phyloP scores from a whole-genome alignment of 805 yeast genomes.

The Maudiozyma barnettii region DNA sequence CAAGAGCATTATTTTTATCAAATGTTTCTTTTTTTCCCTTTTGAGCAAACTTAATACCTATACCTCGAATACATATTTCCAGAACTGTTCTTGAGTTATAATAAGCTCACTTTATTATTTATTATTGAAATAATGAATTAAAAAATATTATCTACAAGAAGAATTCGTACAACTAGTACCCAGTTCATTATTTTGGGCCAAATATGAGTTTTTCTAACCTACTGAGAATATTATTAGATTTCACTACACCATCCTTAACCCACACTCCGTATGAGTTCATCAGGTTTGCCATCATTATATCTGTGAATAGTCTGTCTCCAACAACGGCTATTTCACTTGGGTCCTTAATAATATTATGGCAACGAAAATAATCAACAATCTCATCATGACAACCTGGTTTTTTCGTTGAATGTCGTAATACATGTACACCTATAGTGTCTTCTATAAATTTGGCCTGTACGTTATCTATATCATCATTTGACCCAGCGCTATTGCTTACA shows the following conservation, averaged over 20 bases:
- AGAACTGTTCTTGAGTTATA: too few species aligned
- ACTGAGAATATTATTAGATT: slow-evolving; percentile 26
- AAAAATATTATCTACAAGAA: background rate
- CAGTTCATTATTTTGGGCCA: background rate
- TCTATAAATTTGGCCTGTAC: slow-evolving; percentile 57
- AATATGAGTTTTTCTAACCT: slow-evolving; percentile 11
- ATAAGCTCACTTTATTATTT: too few species aligned
- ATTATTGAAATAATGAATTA: too few species aligned
- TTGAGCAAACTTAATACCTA: background rate
- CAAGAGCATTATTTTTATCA: slow-evolving; percentile 31
- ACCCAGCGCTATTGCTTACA: slow-evolving; percentile 91
- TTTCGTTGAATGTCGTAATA: slow-evolving; percentile 61
- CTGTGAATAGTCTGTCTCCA: slow-evolving; percentile 89
- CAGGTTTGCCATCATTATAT: slow-evolving; percentile 84
- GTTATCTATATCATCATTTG: slow-evolving; percentile 56
- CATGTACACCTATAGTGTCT: slow-evolving; percentile 54
- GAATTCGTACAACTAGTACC: background rate
- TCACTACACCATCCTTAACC: slow-evolving; percentile 67
- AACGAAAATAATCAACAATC: slow-evolving; percentile 48
- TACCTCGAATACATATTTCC: too few species aligned
- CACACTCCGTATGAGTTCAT: slow-evolving; percentile 85
- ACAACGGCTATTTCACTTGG: slow-evolving; percentile 70
- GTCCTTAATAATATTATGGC: slow-evolving; percentile 34
- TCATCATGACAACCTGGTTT: slow-evolving; percentile 76
- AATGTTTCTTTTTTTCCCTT: too few species aligned